phyloP scores from a whole-genome alignment of 2,329 filamentous ascomycete species.

The Penicillium sp. region DNA sequence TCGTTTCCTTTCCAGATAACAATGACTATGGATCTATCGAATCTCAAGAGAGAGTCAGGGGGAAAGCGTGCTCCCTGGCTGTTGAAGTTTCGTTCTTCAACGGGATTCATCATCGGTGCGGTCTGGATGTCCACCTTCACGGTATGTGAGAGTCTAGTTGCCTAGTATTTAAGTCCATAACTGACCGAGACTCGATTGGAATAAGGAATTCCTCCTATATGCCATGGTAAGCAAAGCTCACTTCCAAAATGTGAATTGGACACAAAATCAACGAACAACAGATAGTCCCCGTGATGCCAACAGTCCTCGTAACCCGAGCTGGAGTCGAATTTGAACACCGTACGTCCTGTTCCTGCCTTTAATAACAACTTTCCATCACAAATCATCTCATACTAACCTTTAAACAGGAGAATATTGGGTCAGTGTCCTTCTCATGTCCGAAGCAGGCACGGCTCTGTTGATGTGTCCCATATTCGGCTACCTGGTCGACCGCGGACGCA shows the following conservation, averaged over 20 bases:
- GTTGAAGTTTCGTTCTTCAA: constrained; percentile 57
- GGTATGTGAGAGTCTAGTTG: constrained; percentile 15
- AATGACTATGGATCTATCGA: not conserved
- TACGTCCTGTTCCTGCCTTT: constrained; percentile 12
- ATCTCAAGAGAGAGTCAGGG: not conserved
- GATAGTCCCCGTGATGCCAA: constrained; percentile 36
- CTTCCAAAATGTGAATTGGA: not conserved
- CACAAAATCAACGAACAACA: constrained; percentile 7
- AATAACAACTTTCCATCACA: not conserved
- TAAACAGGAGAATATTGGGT: constrained; percentile 31
- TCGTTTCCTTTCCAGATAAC: not conserved
- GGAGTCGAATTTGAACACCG: constrained; percentile 26
- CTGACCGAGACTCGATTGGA: not conserved
- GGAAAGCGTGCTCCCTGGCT: constrained; percentile 23
- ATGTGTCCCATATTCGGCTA: constrained; percentile 33
- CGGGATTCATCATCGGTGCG: constrained; percentile 59
- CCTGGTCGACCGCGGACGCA: constrained; percentile 28
- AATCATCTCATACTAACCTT: not conserved
- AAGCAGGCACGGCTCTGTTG: constrained; percentile 29
- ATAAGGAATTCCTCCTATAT: constrained; percentile 32
- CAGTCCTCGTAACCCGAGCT: constrained; percentile 27
- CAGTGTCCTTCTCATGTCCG: constrained; percentile 31
- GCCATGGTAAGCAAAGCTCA: constrained; percentile 27
- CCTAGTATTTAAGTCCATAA: not conserved
- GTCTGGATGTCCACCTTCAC: constrained; percentile 45